These are phyloP conservation scores for Aphanomyces stellatus DNA, from an alignment of 352 stramenopile species.

Conservation along the genomic window DNA sequence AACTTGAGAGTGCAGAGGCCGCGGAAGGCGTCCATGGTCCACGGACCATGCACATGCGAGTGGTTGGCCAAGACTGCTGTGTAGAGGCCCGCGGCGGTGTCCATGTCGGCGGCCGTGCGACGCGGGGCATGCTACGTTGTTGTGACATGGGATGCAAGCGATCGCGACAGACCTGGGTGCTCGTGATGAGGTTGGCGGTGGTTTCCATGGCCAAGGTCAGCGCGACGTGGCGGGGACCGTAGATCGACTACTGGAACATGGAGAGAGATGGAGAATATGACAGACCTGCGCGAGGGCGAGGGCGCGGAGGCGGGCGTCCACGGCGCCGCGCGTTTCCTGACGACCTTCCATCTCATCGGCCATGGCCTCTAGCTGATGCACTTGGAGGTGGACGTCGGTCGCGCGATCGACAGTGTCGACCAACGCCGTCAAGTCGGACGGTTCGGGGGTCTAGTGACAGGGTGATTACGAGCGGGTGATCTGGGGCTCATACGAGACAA, in stretches of 20 bases:
- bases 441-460: neutral
- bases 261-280: neutral
- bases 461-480: no score
- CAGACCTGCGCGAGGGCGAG: neutral
- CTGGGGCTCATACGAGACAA: conserved; percentile 19
- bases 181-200: conserved; percentile 3
- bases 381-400: neutral
- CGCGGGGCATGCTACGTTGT: neutral
- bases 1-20: neutral
- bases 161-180: neutral
- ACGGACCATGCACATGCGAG: neutral
- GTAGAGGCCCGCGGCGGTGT: neutral
- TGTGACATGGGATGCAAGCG: neutral
- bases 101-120: neutral
- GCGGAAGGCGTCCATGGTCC: neutral
- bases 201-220: neutral
- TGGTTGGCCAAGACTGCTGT: neutral
- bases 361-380: neutral
- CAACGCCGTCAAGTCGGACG: neutral
- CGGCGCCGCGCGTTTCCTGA: neutral
- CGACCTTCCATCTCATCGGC: neutral
- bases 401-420: neutral
- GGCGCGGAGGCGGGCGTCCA: neutral
- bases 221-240: neutral
- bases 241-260: neutral